phyloP scores from a whole-genome alignment of 2,329 filamentous ascomycete genomes.

The Arthrobotrys entomopaga region DNA sequence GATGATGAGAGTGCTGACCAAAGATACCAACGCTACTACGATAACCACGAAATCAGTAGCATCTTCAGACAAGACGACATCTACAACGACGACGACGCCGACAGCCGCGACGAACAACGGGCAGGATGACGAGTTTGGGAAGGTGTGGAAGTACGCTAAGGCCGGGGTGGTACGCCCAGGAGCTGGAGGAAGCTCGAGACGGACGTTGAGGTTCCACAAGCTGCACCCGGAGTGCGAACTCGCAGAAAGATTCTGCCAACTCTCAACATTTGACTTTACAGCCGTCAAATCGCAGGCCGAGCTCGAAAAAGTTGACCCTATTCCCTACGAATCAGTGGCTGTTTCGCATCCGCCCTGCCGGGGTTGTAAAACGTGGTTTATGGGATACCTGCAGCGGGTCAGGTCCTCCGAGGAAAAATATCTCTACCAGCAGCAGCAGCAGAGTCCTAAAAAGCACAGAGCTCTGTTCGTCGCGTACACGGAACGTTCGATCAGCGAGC shows the following conservation, averaged over 20 bases:
- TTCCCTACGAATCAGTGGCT: conserved; percentile 28
- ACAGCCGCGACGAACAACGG: background rate
- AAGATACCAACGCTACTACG: conserved; percentile 10
- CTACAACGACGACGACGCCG: background rate
- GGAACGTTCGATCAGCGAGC: conserved; percentile 21
- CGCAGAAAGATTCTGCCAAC: conserved; percentile 30
- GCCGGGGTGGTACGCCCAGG: conserved; percentile 5
- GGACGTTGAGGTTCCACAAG: conserved; percentile 14
- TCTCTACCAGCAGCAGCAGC: conserved; percentile 7
- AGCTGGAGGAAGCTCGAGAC: background rate
- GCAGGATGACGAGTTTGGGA: conserved; percentile 21
- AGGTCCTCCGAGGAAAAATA: conserved; percentile 29
- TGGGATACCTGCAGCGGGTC: conserved; percentile 35
- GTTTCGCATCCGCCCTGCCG: conserved; percentile 31
- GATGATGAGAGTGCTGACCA: conserved; percentile 27
- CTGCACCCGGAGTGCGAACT: conserved; percentile 38
- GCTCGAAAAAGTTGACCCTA: conserved; percentile 25
- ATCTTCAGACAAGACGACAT: background rate
- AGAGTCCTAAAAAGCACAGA: conserved; percentile 9
- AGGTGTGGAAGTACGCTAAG: conserved; percentile 34
- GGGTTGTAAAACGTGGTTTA: conserved; percentile 39
- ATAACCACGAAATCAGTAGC: conserved; percentile 10
- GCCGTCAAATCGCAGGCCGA: conserved; percentile 22
- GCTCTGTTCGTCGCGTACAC: conserved; percentile 32
- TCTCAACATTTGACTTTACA: conserved; percentile 24